A percentile compares a stretch with the other conserved stretches of the same genome.
Conservation (phyloP, 371 early-diverging fungal genomes). For the Polyrhizophydium stewartii region DNA sequence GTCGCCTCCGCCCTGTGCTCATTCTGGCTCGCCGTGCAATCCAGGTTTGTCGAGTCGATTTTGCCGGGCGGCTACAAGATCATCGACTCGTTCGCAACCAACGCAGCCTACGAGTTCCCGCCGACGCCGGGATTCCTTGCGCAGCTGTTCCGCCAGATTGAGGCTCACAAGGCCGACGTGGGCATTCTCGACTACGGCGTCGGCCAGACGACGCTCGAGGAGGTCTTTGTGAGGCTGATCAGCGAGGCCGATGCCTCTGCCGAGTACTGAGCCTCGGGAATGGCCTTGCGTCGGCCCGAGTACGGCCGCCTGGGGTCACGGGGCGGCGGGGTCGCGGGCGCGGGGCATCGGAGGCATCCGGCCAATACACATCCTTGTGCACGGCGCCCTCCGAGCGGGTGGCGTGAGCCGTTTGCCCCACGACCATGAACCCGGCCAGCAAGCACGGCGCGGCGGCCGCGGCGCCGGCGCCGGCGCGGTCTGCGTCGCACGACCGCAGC, state of each 20-base stretch:
- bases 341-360: too few species aligned
- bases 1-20: conserved; percentile 45
- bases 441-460: too few species aligned
- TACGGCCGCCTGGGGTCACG: too few species aligned
- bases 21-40: neutral
- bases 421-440: too few species aligned
- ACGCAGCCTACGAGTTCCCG: conserved; percentile 57
- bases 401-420: too few species aligned
- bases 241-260: conserved; percentile 49
- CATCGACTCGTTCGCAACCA: conserved; percentile 49
- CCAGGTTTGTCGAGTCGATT: conserved; percentile 34
- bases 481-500: too few species aligned
- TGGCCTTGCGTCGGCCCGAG: conserved; percentile 1
- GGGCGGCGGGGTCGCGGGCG: too few species aligned
- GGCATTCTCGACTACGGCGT: conserved; percentile 68
- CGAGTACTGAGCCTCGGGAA: conserved; percentile 23
- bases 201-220: conserved; percentile 56
- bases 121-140: conserved; percentile 13
- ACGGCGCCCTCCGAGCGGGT: too few species aligned
- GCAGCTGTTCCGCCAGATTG: conserved; percentile 44
- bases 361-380: too few species aligned
- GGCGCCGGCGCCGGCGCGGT: too few species aligned
- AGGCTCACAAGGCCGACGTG: conserved; percentile 21
- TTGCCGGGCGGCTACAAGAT: conserved; percentile 42
- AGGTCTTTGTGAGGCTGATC: conserved; percentile 49